Conservation (phyloP, 306 rosid species). For the Rubus parviflorus region DNA sequence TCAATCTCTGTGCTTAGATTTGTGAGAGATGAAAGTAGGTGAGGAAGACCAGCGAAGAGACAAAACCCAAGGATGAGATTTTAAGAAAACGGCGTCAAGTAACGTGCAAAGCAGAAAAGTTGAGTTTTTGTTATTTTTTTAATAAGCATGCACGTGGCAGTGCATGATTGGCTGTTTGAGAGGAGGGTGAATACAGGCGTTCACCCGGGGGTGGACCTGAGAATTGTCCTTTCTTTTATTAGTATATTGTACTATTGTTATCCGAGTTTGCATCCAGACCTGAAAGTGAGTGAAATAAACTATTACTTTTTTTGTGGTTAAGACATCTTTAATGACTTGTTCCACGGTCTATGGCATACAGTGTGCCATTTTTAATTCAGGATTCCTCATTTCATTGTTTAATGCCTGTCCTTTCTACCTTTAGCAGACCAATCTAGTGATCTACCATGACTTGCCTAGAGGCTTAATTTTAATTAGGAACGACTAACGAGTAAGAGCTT, state of each 20-base stretch:
- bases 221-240: not conserved
- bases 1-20: too few relatives aligned
- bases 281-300: not conserved
- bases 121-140: too few relatives aligned
- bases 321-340: not conserved
- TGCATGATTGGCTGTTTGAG: too few relatives aligned
- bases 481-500: not conserved
- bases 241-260: not conserved
- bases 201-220: too few relatives aligned
- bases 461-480: not conserved
- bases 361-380: not conserved
- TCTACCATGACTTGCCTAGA: not conserved
- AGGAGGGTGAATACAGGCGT: too few relatives aligned
- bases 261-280: not conserved
- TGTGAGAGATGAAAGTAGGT: too few relatives aligned
- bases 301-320: not conserved
- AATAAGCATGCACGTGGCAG: too few relatives aligned
- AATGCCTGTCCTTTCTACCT: not conserved
- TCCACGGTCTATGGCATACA: not conserved
- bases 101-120: too few relatives aligned
- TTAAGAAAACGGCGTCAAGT: too few relatives aligned
- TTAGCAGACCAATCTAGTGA: slow-evolving; percentile 4
- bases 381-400: slow-evolving; percentile 9
- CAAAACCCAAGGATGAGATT: too few relatives aligned
- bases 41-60: too few relatives aligned